Conservation (phyloP, 1,284 basidiomycete genomes). For the Lentinula novae-zelandiae region DNA sequence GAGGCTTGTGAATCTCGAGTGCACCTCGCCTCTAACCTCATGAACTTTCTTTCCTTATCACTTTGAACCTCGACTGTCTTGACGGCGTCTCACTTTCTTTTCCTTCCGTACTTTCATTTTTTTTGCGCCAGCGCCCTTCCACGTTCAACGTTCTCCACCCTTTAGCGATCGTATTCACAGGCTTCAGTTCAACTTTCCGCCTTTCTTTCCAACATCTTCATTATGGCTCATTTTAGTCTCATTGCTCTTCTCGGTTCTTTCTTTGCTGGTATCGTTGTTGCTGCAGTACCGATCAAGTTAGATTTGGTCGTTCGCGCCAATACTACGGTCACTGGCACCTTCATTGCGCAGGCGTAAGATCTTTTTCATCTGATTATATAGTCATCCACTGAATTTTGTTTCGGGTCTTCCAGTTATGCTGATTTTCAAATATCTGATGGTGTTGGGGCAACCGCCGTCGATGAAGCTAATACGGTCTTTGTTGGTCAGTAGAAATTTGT, state of each 20-base stretch:
- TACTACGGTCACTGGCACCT: slow-evolving; percentile 10
- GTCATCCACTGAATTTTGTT: background rate
- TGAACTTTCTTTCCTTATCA: slow-evolving; percentile 5
- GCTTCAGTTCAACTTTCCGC: slow-evolving; percentile 13
- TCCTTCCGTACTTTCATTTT: slow-evolving; percentile 7
- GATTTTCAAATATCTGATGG: slow-evolving; percentile 47
- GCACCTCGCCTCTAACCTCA: slow-evolving; percentile 30
- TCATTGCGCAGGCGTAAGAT: slow-evolving; percentile 22
- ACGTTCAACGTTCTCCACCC: slow-evolving; percentile 4
- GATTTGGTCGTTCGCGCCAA: slow-evolving; percentile 8
- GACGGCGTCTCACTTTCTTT: slow-evolving; percentile 17
- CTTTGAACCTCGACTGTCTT: slow-evolving; percentile 19
- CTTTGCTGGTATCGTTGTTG: slow-evolving; percentile 19
- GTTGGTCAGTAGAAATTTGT: slow-evolving; percentile 19
- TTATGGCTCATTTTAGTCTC: slow-evolving; percentile 23
- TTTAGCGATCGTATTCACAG: slow-evolving; percentile 16
- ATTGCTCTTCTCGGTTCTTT: slow-evolving; percentile 22
- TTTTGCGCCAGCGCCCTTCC: background rate
- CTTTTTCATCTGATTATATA: background rate
- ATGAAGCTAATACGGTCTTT: slow-evolving; percentile 40
- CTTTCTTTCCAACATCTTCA: slow-evolving; percentile 5
- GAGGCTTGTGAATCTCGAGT: slow-evolving; percentile 46
- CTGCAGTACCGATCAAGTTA: slow-evolving; percentile 15
- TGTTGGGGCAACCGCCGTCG: slow-evolving; percentile 35
- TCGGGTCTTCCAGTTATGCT: slow-evolving; percentile 27